Evolutionary conservation across 2,329 filamentous ascomycete species (phyloP).

Genomic region (Trichoderma polysporum): DNA sequence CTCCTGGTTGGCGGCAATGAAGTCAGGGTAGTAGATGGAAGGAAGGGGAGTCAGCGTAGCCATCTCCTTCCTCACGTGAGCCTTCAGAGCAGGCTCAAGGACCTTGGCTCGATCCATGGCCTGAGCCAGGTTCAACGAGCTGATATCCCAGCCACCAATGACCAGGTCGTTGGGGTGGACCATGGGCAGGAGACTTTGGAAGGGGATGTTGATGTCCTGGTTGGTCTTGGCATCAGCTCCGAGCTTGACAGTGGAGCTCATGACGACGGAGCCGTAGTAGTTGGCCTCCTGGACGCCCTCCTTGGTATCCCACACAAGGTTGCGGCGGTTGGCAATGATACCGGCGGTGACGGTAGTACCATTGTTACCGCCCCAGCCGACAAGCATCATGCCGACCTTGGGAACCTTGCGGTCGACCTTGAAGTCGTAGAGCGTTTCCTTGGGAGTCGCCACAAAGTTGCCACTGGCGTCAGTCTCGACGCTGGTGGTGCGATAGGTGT

Average conservation of each 20-base stretch:
- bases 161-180: constrained; percentile 94
- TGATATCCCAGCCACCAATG: constrained; percentile 98
- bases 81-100: constrained; percentile 92
- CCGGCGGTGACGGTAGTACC: constrained; percentile 95
- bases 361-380: constrained; percentile 98
- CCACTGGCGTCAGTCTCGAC: constrained; percentile 71
- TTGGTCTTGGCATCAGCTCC: constrained; percentile 81
- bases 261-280: constrained; percentile 97
- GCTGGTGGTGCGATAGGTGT: constrained; percentile 92
- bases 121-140: constrained; percentile 79
- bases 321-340: constrained; percentile 90
- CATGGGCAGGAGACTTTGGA: constrained; percentile 93
- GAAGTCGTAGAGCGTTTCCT: constrained; percentile 93
- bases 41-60: constrained; percentile 81
- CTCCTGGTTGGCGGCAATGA: constrained; percentile 98
- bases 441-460: constrained; percentile 79
- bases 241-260: constrained; percentile 96
- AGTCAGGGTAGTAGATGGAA: constrained; percentile 98
- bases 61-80: constrained; percentile 91
- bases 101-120: constrained; percentile 96
- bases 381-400: constrained; percentile 95
- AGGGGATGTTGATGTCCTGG: constrained; percentile 92
- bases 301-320: constrained; percentile 88
- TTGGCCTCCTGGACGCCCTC: constrained; percentile 83
- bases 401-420: constrained; percentile 92